A percentile compares a stretch with the other conserved stretches of the same genome.
Evolutionary conservation across 129 eudicot genomes (phyloP).

Genomic region (Chrysanthemum makinoi): DNA sequence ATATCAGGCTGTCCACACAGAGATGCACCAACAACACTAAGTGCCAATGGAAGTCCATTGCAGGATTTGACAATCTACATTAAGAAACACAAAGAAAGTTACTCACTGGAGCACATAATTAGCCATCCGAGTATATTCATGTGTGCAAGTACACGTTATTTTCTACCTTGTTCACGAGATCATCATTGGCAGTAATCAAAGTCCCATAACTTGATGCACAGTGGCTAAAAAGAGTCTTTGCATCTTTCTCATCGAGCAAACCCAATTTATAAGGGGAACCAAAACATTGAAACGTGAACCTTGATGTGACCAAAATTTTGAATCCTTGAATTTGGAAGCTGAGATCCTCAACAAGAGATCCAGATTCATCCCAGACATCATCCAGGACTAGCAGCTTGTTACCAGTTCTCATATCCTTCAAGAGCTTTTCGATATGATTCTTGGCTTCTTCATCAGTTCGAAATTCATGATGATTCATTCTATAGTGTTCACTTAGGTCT

Average conservation of each 20-base stretch:
- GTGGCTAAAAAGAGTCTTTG: conserved; percentile 38
- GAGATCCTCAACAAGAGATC: conserved; percentile 34
- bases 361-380: conserved; percentile 47
- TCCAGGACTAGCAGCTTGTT: conserved; percentile 45
- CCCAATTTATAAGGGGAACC: conserved; percentile 12
- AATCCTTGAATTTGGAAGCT: conserved; percentile 23
- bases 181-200: conserved; percentile 21
- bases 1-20: conserved; percentile 24
- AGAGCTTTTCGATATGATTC: conserved; percentile 26
- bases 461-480: conserved; percentile 9
- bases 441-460: conserved; percentile 49
- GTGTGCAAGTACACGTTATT: neutral
- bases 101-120: neutral
- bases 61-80: conserved; percentile 43
- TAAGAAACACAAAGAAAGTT: conserved; percentile 6
- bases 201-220: conserved; percentile 31
- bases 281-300: conserved; percentile 33
- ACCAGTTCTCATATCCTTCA: conserved; percentile 11
- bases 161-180: conserved; percentile 42
- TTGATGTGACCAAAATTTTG: conserved; percentile 49
- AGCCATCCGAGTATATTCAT: neutral
- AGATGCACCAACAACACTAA: conserved; percentile 37
- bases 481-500: conserved; percentile 28
- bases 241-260: conserved; percentile 36
- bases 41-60: conserved; percentile 51